Conservation (phyloP, 2,329 filamentous ascomycete genomes). For the Cordyceps militaris region DNA sequence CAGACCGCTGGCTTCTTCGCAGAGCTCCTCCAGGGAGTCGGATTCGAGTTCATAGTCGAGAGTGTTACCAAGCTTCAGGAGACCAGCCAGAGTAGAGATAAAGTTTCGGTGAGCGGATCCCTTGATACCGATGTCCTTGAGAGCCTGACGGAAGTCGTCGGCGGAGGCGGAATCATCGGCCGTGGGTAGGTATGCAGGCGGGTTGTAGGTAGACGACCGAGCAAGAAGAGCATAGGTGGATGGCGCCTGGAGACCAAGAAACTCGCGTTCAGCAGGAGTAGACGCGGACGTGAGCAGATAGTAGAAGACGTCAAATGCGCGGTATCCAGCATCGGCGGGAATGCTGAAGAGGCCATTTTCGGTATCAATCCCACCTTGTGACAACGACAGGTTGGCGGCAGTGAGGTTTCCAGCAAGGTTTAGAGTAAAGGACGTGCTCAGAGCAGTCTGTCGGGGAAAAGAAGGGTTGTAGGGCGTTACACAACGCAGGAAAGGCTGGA, state of each 20-base stretch:
- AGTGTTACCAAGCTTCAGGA: conserved; percentile 88
- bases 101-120: conserved; percentile 74
- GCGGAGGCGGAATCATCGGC: conserved; percentile 88
- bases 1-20: conserved; percentile 81
- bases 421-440: conserved; percentile 75
- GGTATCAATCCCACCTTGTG: conserved; percentile 83
- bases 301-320: conserved; percentile 97
- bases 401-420: conserved; percentile 74
- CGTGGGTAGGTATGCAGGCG: conserved; percentile 82
- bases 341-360: conserved; percentile 71
- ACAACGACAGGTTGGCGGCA: conserved; percentile 68
- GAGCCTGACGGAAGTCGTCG: conserved; percentile 80
- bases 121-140: conserved; percentile 92
- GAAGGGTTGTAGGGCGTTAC: conserved; percentile 89
- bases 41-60: conserved; percentile 78
- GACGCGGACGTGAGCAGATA: conserved; percentile 91
- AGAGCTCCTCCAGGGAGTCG: conserved; percentile 76
- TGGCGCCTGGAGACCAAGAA: conserved; percentile 69
- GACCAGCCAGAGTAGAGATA: conserved; percentile 75
- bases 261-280: conserved; percentile 81
- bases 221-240: conserved; percentile 73
- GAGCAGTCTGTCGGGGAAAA: conserved; percentile 67
- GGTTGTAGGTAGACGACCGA: conserved; percentile 75
- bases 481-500: conserved; percentile 80
- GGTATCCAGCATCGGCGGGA: conserved; percentile 70